These are phyloP conservation scores for Quercus phellos DNA, from an alignment of 331 rosid genomes.

Conservation along the genomic window DNA sequence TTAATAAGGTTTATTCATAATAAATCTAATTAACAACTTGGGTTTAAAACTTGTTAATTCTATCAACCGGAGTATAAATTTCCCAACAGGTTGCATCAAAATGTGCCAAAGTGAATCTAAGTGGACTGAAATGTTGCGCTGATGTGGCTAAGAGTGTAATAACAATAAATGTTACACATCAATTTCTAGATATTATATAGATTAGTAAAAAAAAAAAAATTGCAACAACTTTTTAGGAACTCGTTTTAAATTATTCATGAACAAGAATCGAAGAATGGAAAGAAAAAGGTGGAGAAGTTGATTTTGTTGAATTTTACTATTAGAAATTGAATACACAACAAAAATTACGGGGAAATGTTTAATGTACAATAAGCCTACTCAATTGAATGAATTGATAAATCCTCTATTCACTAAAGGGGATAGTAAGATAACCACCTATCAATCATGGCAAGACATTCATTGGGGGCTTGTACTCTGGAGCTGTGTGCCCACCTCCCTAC, in stretches of 20 bases:
- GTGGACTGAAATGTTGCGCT: no score
- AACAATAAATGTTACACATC: no score
- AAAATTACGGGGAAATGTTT: background rate
- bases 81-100: no score
- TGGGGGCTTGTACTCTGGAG: conserved; percentile 5
- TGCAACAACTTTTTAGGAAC: no score
- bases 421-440: conserved; percentile 16
- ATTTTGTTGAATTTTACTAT: background rate
- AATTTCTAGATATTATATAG: no score
- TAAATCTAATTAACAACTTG: no score
- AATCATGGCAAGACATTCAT: conserved; percentile 7
- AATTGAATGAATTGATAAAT: background rate
- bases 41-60: no score
- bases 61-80: no score
- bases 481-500: conserved; percentile 23
- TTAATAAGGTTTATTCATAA: no score
- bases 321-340: background rate
- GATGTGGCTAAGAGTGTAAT: no score
- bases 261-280: background rate
- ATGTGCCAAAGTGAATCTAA: no score
- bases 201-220: no score
- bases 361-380: background rate
- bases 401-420: background rate
- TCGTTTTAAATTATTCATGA: background rate
- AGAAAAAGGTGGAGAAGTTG: background rate